Evolutionary conservation across 108 stramenopile species (phyloP).

Genomic region (Heterococcus sp.): DNA sequence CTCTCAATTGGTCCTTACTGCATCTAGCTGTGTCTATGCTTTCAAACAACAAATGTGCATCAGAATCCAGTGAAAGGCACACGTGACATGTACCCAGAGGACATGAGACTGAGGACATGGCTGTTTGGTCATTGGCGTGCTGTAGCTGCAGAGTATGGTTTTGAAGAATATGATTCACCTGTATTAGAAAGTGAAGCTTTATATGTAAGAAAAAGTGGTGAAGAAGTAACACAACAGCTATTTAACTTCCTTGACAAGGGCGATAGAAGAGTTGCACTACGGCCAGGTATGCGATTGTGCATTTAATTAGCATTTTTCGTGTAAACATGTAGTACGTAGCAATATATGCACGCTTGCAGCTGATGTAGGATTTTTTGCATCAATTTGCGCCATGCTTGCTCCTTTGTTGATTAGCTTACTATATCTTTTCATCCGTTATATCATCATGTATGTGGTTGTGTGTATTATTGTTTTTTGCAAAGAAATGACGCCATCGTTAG

Average conservation of each 20-base stretch:
- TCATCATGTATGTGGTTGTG: too few species aligned
- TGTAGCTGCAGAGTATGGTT: conserved; percentile 70
- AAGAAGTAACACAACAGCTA: conserved; percentile 94
- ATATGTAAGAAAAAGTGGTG: conserved; percentile 94
- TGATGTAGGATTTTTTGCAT: too few species aligned
- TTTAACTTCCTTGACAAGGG: conserved; percentile 81
- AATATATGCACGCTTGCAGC: too few species aligned
- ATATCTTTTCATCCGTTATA: too few species aligned
- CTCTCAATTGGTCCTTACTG: too few species aligned
- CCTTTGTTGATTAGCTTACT: too few species aligned
- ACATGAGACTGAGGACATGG: conserved; percentile 84
- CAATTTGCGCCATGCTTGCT: too few species aligned
- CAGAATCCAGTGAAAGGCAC: conserved; percentile 88
- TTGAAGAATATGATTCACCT: conserved; percentile 95
- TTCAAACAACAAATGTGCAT: too few species aligned
- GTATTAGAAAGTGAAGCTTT: conserved; percentile 84
- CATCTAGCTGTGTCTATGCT: too few species aligned
- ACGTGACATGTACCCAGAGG: conserved; percentile 93
- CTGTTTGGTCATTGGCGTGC: conserved; percentile 84
- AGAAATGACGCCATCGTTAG: conserved; percentile 96
- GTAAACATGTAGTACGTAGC: too few species aligned
- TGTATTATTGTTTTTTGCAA: too few species aligned
- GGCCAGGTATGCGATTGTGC: background rate
- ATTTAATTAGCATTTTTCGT: background rate
- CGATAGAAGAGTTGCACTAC: conserved; percentile 10